Conservation (phyloP, 345 rosid genomes). For the Camelina laxa region DNA sequence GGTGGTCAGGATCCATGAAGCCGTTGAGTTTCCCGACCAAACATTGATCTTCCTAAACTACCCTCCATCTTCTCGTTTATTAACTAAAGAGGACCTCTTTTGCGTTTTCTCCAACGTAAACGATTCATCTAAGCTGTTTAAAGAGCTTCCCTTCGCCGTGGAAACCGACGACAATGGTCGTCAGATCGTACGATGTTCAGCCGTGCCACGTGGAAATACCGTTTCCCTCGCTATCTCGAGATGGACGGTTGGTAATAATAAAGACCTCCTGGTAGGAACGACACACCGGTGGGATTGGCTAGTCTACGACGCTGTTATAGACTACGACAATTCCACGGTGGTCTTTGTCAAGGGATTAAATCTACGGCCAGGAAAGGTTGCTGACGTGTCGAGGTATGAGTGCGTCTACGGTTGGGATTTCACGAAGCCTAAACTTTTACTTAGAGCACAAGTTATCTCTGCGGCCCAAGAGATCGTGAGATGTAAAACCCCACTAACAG, state of each 20-base stretch:
- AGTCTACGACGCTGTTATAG: constrained; percentile 75
- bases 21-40: constrained; percentile 69
- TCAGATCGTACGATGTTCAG: constrained; percentile 69
- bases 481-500: constrained; percentile 70
- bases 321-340: constrained; percentile 72
- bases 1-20: constrained; percentile 50
- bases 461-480: constrained; percentile 83
- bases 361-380: constrained; percentile 65
- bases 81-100: constrained; percentile 55
- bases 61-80: constrained; percentile 50
- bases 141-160: constrained; percentile 46
- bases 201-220: constrained; percentile 46
- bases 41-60: constrained; percentile 62
- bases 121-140: constrained; percentile 44
- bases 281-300: constrained; percentile 64
- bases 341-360: constrained; percentile 79
- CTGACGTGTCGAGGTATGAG: constrained; percentile 65
- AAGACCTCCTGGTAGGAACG: constrained; percentile 43
- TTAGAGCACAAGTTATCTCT: constrained; percentile 58
- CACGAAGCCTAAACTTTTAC: constrained; percentile 44
- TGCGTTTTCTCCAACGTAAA: constrained; percentile 57
- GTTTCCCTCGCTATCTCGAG: constrained; percentile 42
- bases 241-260: constrained; percentile 31
- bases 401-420: constrained; percentile 95
- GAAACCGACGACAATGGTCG: constrained; percentile 41